Conservation (phyloP, 805 yeast genomes). For the Wickerhamomyces kurtzmanii region DNA sequence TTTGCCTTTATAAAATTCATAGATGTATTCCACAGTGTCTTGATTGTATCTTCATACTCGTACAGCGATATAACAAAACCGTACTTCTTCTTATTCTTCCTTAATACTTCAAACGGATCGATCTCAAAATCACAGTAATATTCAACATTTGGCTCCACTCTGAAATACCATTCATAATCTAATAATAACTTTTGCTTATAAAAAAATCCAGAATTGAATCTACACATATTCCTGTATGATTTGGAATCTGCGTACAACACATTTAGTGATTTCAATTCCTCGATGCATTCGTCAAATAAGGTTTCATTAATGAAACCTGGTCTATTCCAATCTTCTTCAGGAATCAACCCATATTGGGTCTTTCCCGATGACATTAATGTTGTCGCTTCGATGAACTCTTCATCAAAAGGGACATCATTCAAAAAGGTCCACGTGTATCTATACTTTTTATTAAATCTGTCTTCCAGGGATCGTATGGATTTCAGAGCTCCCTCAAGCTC, state of each 20-base stretch:
- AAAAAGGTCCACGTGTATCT: slow-evolving; percentile 74
- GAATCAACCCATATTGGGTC: slow-evolving; percentile 58
- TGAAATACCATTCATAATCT: slow-evolving; percentile 82
- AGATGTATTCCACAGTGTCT: slow-evolving; percentile 70
- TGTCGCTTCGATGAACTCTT: slow-evolving; percentile 53
- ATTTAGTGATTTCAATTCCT: slow-evolving; percentile 30
- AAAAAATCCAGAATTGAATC: slow-evolving; percentile 88
- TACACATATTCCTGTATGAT: slow-evolving; percentile 88
- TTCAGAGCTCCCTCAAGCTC: slow-evolving; percentile 66
- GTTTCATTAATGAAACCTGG: slow-evolving; percentile 64
- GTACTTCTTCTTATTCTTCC: slow-evolving; percentile 67
- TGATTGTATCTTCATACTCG: slow-evolving; percentile 79
- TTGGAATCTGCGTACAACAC: slow-evolving; percentile 57
- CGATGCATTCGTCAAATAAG: slow-evolving; percentile 34
- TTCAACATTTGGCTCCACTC: slow-evolving; percentile 91
- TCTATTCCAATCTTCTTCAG: slow-evolving; percentile 64
- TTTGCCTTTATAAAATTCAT: slow-evolving; percentile 50
- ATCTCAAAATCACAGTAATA: slow-evolving; percentile 81
- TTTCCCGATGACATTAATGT: slow-evolving; percentile 52
- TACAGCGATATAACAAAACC: slow-evolving; percentile 80
- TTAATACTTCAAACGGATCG: slow-evolving; percentile 81
- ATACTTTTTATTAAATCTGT: slow-evolving; percentile 56
- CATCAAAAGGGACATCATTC: slow-evolving; percentile 62
- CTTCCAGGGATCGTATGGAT: slow-evolving; percentile 73
- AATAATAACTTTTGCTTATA: slow-evolving; percentile 65